A percentile compares a stretch with the other conserved stretches of the same genome.
Conservation (phyloP, 2,329 filamentous ascomycete species). For the Dothideomycetes sp. region DNA sequence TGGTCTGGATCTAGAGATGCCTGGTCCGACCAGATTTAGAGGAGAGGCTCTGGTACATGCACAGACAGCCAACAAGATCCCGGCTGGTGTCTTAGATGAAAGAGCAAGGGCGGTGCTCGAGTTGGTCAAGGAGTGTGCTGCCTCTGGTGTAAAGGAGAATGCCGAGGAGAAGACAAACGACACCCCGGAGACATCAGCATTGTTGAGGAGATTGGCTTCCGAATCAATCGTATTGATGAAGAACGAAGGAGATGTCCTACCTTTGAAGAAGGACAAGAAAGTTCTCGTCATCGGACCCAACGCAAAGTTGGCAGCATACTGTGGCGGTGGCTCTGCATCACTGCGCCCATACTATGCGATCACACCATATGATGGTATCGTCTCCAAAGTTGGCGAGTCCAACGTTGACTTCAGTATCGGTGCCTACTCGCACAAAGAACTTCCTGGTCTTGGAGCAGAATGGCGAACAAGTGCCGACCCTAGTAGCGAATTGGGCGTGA, state of each 20-base stretch:
- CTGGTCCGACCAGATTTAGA: conserved; percentile 28
- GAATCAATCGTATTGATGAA: conserved; percentile 42
- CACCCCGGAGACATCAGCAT: conserved; percentile 24
- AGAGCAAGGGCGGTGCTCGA: conserved; percentile 53
- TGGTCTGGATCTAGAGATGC: conserved; percentile 79
- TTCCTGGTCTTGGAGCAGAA: conserved; percentile 1
- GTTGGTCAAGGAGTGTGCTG: conserved; percentile 39
- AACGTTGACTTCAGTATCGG: conserved; percentile 16
- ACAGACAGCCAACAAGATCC: conserved; percentile 44
- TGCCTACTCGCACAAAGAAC: conserved; percentile 16
- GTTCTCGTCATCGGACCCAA: conserved; percentile 69
- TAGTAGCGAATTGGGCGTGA: conserved; percentile 1
- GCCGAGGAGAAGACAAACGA: conserved; percentile 24
- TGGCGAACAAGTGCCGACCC: background rate
- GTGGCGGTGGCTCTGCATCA: conserved; percentile 27
- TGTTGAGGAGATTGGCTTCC: conserved; percentile 22
- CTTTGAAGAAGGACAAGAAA: conserved; percentile 56
- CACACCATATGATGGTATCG: conserved; percentile 25
- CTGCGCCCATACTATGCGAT: conserved; percentile 27
- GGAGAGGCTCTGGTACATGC: conserved; percentile 29
- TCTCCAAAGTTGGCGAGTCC: conserved; percentile 18
- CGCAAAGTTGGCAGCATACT: conserved; percentile 54
- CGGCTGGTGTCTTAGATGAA: conserved; percentile 45
- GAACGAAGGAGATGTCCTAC: conserved; percentile 57
- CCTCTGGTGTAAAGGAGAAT: conserved; percentile 21